Evolutionary conservation across 2,329 filamentous ascomycete species (phyloP).

Genomic region (Xylaria sp.): DNA sequence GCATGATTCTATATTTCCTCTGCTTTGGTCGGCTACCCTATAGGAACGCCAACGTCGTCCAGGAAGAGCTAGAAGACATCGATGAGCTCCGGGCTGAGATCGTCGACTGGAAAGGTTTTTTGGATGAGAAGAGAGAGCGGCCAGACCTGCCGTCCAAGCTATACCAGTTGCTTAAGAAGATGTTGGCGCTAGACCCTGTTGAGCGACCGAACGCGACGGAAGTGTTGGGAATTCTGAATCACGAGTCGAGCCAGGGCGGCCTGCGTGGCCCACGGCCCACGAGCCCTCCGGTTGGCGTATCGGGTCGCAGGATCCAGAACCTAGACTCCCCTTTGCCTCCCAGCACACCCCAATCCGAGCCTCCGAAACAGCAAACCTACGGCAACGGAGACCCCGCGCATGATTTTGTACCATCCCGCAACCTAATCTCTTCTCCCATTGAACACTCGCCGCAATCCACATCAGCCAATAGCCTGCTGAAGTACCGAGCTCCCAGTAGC

Average conservation of each 20-base stretch:
- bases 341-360: conserved; percentile 61
- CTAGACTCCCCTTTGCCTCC: conserved; percentile 64
- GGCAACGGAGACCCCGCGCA: conserved; percentile 35
- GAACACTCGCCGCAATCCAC: conserved; percentile 46
- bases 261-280: conserved; percentile 51
- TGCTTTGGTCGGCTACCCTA: conserved; percentile 94
- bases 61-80: conserved; percentile 93
- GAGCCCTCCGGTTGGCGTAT: conserved; percentile 54
- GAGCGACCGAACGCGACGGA: conserved; percentile 87
- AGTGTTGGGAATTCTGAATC: conserved; percentile 81
- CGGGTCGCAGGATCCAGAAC: conserved; percentile 62
- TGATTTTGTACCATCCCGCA: conserved; percentile 45
- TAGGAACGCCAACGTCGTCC: conserved; percentile 79
- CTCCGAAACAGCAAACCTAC: conserved; percentile 39
- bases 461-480: conserved; percentile 48
- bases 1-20: conserved; percentile 98
- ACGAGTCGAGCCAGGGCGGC: conserved; percentile 64
- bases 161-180: conserved; percentile 82
- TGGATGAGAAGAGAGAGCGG: conserved; percentile 77
- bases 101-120: conserved; percentile 85
- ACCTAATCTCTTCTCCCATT: conserved; percentile 40
- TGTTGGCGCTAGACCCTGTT: conserved; percentile 80
- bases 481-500: conserved; percentile 47
- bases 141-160: conserved; percentile 87
- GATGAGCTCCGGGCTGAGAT: conserved; percentile 89